Evolutionary conservation across 257 asterid species (phyloP).

Genomic region (Solanum megistacrolobum): DNA sequence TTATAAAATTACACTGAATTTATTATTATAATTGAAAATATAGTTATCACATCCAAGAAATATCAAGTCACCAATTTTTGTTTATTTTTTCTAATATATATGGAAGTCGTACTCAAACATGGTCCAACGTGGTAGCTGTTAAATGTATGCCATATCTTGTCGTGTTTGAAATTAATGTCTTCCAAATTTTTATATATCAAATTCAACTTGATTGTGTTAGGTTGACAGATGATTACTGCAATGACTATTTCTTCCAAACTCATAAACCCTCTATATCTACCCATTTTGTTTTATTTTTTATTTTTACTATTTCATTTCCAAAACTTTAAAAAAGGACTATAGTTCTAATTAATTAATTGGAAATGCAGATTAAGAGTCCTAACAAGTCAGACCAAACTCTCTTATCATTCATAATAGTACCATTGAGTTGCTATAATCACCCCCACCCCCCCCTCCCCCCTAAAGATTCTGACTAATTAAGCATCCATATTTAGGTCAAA

Average conservation of each 20-base stretch:
- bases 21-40: no score
- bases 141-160: neutral
- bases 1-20: neutral
- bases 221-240: slow-evolving; percentile 17
- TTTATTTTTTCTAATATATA: neutral
- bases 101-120: neutral
- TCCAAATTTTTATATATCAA: neutral
- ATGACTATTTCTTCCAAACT: slow-evolving; percentile 10
- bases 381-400: neutral
- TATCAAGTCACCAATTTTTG: neutral
- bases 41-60: neutral
- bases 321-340: neutral
- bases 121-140: slow-evolving; percentile 11
- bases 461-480: neutral
- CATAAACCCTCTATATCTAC: slow-evolving; percentile 15
- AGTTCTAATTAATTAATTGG: neutral
- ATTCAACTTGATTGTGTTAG: slow-evolving; percentile 11
- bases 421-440: neutral
- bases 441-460: accelerated
- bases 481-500: neutral
- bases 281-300: neutral
- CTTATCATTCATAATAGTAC: neutral
- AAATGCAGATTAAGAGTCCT: neutral
- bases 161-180: neutral
- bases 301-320: neutral